Evolutionary conservation across 2,329 filamentous ascomycete species (phyloP).

Genomic region (Uncinocarpus reesii): DNA sequence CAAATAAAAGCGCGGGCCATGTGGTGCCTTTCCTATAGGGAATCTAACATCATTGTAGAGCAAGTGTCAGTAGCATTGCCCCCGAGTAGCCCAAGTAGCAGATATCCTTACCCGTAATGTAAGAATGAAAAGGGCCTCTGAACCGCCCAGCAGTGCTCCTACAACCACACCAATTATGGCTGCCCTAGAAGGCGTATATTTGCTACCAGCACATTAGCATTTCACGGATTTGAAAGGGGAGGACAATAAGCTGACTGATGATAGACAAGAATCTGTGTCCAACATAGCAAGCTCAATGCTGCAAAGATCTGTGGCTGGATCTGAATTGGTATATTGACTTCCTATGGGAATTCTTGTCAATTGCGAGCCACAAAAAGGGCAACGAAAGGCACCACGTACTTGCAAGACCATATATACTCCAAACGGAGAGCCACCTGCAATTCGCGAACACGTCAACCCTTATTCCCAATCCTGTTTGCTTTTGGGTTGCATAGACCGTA

Average conservation of each 20-base stretch:
- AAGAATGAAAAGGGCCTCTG: constrained; percentile 49
- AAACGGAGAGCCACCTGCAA: constrained; percentile 38
- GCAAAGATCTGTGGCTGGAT: constrained; percentile 47
- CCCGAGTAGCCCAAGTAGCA: background rate
- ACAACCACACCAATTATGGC: constrained; percentile 33
- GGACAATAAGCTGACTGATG: constrained; percentile 30
- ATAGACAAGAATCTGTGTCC: constrained; percentile 46
- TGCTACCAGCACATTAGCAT: constrained; percentile 14
- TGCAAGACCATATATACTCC: constrained; percentile 45
- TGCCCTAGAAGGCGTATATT: constrained; percentile 40
- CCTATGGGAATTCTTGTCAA: constrained; percentile 25
- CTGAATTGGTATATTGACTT: constrained; percentile 47
- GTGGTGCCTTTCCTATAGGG: constrained; percentile 46
- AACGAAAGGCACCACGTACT: constrained; percentile 21
- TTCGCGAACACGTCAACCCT: background rate
- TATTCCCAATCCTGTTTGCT: background rate
- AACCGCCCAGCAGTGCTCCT: constrained; percentile 40
- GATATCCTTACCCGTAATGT: constrained; percentile 41
- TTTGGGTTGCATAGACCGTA: background rate
- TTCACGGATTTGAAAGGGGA: constrained; percentile 15
- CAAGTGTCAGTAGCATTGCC: no score
- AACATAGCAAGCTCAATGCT: constrained; percentile 41
- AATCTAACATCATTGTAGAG: no score
- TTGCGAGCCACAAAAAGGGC: background rate
- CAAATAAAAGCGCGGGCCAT: constrained; percentile 47